Base-by-base conservation (phyloP, 2,329 filamentous ascomycete genomes). In the Gremmenia infestans region DNA sequence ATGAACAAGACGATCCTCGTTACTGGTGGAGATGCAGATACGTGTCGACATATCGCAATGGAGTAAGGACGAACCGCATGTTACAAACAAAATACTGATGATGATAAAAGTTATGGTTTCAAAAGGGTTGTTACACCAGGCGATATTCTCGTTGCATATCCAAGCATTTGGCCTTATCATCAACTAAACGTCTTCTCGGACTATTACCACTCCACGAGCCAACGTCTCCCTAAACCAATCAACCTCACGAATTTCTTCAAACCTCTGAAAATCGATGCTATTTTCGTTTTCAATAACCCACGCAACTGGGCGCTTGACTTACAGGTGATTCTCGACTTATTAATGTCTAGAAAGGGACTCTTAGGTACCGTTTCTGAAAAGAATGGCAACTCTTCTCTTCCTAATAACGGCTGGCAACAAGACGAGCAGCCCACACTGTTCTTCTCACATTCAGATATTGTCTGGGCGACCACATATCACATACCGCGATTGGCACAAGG, bases 221-320 rank as follows among this genome's bases (percentile, higher is more conserved):
- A 79, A 40, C 81, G 81, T 1, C 75, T 89, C 0, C 85, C 85
- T 55, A 74, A 28, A 64, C 71, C 22, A 63, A 67, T 60, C 67
- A 72, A 80, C 39, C 75, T 74, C 0, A 70, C 71, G 1, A 73
- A 75, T 14, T 79, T 76, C 17, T 43, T 53, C 0, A 68, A 75
- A 12, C 72, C 77, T 11, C 78, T 93, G 48, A 91, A 90, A 65
- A 86, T 97, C 63, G 90, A 95, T 67, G 90, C 91, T 37, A 83
- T 97, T 32, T 87, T 97, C 67, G 88, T 97, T 6, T 97, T 93
- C 79, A 96, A 96, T 71, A 94, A 97, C 72, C 92, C 94, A 3
- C 83, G 94, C 54, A 94, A 99, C 75, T 99, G 94, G 94, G 91
- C 89, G 0, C 80, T 97, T 9, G 93, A 97, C 71, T 84, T 85